Base-by-base conservation (phyloP, 805 yeast species). In the Ogataea thermomethanolica region DNA sequence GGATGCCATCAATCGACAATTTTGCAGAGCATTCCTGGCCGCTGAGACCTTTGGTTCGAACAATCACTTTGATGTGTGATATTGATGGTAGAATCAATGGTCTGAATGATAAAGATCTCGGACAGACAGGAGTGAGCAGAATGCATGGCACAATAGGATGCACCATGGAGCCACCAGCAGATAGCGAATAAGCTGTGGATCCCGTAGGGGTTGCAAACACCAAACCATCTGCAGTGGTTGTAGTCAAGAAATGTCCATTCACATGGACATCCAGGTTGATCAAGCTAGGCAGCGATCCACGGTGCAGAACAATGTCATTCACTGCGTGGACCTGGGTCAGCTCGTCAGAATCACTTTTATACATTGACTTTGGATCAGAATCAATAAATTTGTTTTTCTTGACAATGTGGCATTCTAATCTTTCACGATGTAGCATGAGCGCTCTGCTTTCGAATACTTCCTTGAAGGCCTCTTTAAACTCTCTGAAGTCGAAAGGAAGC, bases 201-300 rank as follows among this genome's bases (percentile, higher is more conserved):
- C 98, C 98, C 0, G 97, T 90, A 12, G 98, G 98, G 0, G 97
- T 85, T 3, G 93, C 74, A 33, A 88, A 70, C 5, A 81, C 77
- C 7, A 90, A 73, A 27, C 98, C 98, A 62, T 91, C 98, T 1
- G 95, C 96, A 0, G 91, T 84, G 4, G 96, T 89, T 38, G 90
- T 77, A 7, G 98, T 91, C 39, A 91, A 66, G 54, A 81, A 84
- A 58, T 84, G 82, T 15, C 86, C 88, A 59, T 90, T 93, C 21
- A 90, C 82, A 49, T 72, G 79, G n/a, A 91, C 81, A 50, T 90
- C 96, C 44, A 91, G 67, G 37, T 84, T 79, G 2, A 93, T 79
- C 47, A 91, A 70, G 55, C 87, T 90, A 2, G 97, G 96, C 24
- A 86, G 78, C 31, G 83, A 79, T 24, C 97, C 97, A 36, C 98